Base-by-base conservation (phyloP, 441 rosid genomes). In the Aquilaria agallochum region DNA sequence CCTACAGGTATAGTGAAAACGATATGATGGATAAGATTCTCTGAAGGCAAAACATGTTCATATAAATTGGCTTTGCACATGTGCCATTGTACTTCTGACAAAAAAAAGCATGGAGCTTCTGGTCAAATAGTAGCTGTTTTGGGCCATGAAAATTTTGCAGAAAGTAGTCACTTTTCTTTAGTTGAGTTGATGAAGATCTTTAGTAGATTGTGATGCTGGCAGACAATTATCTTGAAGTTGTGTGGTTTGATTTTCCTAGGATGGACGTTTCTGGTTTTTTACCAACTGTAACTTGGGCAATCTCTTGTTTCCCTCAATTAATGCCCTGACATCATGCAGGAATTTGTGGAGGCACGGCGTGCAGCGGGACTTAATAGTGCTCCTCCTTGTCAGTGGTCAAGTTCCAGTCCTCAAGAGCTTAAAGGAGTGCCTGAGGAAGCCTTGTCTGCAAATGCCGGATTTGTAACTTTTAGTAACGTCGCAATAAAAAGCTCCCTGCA, bases 281-380 rank as follows among this genome's bases (percentile, higher is more conserved):
- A 32, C 1, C 32, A 5, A 40, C 45, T 40, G 10, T 31, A 11
- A n/a, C 40, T 55, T 54, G 8, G 14, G n/a, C 31, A 2, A 12
- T 20, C 32, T 63, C 53, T 64, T 55, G 60, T 10, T 34, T 63
- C 48, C 40, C 9, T 40, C 60, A 47, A 33, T 64, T 36, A 64
- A 55, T 20, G 54, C 42, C 42, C 33, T 56, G 36, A 36, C n/a
- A 14, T 42, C 54, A 42, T 70, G 56, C 69, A 95, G 98, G 98
- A 95, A 80, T 92, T 95, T 74, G 90, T 95, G 55, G 91, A 86
- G 74, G 94, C 98, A 63, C 83, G 97, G 79, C 91, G 90, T 50
- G 72, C 90, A 31, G 76, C 90, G 69, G 88, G 90, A 66, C 84
- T 95, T 60, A 85, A 64, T 83, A 88, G 71, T 74, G 96, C 97